Base-by-base conservation (phyloP, 2,329 filamentous ascomycete genomes). In the Trichophyton schoenleinii region DNA sequence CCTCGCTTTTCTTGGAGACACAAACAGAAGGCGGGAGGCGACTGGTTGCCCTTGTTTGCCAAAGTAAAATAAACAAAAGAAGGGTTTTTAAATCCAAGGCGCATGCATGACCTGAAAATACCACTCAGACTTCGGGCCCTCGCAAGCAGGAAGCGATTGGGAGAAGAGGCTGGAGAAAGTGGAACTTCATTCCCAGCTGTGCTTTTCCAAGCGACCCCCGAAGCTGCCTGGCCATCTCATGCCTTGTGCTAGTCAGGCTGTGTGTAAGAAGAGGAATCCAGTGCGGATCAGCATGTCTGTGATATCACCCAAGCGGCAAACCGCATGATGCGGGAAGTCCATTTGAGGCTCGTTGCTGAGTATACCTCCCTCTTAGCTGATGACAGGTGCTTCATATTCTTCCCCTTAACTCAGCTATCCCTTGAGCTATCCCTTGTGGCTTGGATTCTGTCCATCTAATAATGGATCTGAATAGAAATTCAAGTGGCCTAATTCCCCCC, bases 231-330 rank as follows among this genome's bases (percentile, higher is more conserved):
- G 20, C 20, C 46, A 52, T 28, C 46, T 15, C 5, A 52, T 52
- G 25, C 46, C 46, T 52, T 52, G 46, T 22, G 46, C 22, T 31
- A 52, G 20, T 22, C 46, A 44, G 41, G 41, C n/a, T 18, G 15
- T 11, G 20, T 52, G 46, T 22, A 52, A 52, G 8, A 52, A 28
- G 25, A 28, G 20, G 11, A 28, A 20, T 15, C 22, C 46, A 25
- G 46, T 13, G 15, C 28, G 8, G 52, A 55, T 55, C 46, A 9
- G 20, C 46, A 52, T 25, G 13, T 28, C 46, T 52, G 36, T 58
- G 55, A 58, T 58, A 58, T 58, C 36, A 44, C 55, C 20, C 11
- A 22, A n/a, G 41, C 55, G 55, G 55, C 36, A 58, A 58, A 58
- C 55, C 36, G 55, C 55, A 58, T 44, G 55, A 58, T 44, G 52